These are phyloP conservation scores for Lizonia empirigonia DNA, from an alignment of 2,329 filamentous ascomycete species.

Conservation along the genomic window DNA sequence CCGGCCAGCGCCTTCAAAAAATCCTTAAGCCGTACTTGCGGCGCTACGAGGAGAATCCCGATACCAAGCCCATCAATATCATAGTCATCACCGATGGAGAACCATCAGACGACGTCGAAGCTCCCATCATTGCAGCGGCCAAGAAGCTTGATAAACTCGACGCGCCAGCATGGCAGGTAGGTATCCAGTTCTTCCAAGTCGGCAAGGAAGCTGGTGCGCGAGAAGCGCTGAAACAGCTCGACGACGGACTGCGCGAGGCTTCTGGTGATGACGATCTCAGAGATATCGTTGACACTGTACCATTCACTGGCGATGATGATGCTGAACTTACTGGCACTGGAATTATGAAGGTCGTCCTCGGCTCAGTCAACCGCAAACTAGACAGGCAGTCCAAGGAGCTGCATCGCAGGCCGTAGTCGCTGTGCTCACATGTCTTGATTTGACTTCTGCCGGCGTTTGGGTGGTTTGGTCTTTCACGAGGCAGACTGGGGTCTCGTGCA, in stretches of 20 bases:
- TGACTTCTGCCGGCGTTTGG: too few relatives aligned
- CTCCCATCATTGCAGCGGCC: conserved; percentile 67
- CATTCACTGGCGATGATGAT: conserved; percentile 64
- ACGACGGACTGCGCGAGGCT: conserved; percentile 69
- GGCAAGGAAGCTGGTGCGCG: conserved; percentile 72
- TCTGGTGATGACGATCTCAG: conserved; percentile 63
- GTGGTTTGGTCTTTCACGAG: background rate
- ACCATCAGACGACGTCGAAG: conserved; percentile 78
- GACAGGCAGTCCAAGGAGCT: conserved; percentile 56
- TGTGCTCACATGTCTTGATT: background rate
- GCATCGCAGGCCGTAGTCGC: conserved; percentile 21
- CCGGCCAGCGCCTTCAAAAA: conserved; percentile 70
- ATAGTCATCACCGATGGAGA: conserved; percentile 92
- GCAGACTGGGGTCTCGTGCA: background rate
- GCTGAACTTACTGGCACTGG: conserved; percentile 68
- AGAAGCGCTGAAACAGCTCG: conserved; percentile 70
- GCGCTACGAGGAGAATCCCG: conserved; percentile 56
- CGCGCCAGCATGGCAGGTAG: conserved; percentile 80
- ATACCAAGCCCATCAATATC: conserved; percentile 78
- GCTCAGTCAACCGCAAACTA: conserved; percentile 71
- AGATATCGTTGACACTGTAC: conserved; percentile 92
- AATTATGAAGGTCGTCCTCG: conserved; percentile 79
- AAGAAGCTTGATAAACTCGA: conserved; percentile 70
- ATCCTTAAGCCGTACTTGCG: conserved; percentile 77
- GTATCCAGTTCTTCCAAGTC: conserved; percentile 96